Percentiles rank a stretch among this genome's conserved stretches.
phyloP scores from a whole-genome alignment of 768 basidiomycete species.

The Auriscalpium orientale region DNA sequence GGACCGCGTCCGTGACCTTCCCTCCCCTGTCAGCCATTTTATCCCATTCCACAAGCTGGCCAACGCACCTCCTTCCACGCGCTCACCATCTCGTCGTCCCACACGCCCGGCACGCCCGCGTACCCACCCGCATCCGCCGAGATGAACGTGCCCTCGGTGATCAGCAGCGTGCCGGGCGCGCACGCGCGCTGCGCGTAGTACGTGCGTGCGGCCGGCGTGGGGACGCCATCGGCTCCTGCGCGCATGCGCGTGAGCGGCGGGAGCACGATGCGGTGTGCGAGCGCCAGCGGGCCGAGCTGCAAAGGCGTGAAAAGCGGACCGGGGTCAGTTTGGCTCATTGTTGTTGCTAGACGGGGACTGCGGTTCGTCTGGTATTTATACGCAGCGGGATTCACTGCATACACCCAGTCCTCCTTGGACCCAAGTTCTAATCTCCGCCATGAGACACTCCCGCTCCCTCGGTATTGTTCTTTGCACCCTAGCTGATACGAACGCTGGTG shows the following conservation, averaged over 20 bases:
- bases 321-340: not conserved
- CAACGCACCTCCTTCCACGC: not conserved
- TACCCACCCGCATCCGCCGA: not conserved
- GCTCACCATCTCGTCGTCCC: not conserved
- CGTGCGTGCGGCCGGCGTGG: not conserved
- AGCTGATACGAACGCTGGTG: too few relatives aligned
- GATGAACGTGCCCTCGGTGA: not conserved
- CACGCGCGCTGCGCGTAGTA: constrained; percentile 9
- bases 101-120: not conserved
- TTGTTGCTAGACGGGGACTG: too few relatives aligned
- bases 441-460: too few relatives aligned
- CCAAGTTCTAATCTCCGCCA: too few relatives aligned
- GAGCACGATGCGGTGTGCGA: constrained; percentile 17
- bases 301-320: constrained; percentile 13
- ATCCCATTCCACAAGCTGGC: not conserved
- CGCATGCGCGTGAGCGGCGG: constrained; percentile 18
- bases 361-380: too few relatives aligned
- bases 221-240: constrained; percentile 2
- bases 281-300: constrained; percentile 9
- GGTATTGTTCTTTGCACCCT: too few relatives aligned
- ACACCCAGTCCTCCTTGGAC: too few relatives aligned
- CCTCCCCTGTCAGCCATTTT: not conserved
- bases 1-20: constrained; percentile 26
- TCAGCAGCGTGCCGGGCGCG: constrained; percentile 10
- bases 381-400: too few relatives aligned